Evolutionary conservation across 495 filamentous ascomycete species (phyloP).

Genomic region (Penicillium subrubescens): DNA sequence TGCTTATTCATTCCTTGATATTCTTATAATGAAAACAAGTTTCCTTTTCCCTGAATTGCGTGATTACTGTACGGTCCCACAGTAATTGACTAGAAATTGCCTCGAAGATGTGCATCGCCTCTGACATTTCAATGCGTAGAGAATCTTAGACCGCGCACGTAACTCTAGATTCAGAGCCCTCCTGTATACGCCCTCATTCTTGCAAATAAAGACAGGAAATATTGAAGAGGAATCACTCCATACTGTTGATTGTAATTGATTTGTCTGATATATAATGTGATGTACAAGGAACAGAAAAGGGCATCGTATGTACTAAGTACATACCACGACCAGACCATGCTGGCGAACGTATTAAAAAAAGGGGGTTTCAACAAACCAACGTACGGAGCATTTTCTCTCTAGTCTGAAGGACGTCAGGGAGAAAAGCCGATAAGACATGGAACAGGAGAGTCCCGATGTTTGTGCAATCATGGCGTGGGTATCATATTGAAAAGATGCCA

Average conservation of each 20-base stretch:
- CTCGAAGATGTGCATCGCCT: too few relatives aligned
- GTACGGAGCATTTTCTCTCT: neutral
- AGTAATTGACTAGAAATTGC: neutral
- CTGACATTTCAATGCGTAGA: too few relatives aligned
- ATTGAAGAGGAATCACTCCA: neutral
- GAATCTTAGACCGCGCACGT: too few relatives aligned
- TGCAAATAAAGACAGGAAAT: neutral
- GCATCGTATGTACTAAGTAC: neutral
- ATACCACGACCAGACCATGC: slow-evolving; percentile 5
- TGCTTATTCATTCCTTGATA: neutral
- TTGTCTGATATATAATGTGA: neutral
- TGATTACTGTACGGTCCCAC: too few relatives aligned
- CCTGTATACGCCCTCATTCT: neutral
- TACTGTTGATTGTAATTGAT: neutral
- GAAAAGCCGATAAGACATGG: neutral
- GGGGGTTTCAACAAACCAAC: neutral
- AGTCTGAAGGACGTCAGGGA: neutral
- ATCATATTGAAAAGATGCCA: slow-evolving; percentile 1
- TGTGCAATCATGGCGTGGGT: slow-evolving; percentile 2
- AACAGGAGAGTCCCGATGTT: neutral
- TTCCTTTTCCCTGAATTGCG: neutral
- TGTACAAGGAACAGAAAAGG: slow-evolving; percentile 8
- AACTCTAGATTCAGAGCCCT: neutral
- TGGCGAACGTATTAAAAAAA: slow-evolving; percentile 3
- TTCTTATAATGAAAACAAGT: neutral